Evolutionary conservation across 345 rosid genomes (phyloP).

Genomic region (Raphanus raphanistrum): DNA sequence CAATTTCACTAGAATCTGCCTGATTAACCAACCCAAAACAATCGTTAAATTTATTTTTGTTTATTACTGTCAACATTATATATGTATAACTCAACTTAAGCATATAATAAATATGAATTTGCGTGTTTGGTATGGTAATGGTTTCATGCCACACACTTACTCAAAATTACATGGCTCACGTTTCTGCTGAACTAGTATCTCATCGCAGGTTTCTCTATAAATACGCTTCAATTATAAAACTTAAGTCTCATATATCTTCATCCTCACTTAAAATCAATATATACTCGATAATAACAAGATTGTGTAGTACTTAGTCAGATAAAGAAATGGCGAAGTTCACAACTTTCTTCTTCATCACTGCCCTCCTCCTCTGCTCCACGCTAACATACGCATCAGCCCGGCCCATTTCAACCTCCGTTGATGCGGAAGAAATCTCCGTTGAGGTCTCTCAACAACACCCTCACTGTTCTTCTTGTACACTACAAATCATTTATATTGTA

Average conservation of each 20-base stretch:
- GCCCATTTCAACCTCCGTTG: conserved; percentile 33
- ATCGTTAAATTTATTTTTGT: background rate
- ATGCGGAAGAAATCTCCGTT: conserved; percentile 31
- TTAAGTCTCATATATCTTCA: background rate
- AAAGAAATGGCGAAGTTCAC: conserved; percentile 39
- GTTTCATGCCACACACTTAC: conserved; percentile 19
- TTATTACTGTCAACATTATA: background rate
- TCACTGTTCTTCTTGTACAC: background rate
- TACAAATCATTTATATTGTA: background rate
- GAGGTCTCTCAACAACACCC: conserved; percentile 37
- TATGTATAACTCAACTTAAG: background rate
- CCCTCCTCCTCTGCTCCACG: conserved; percentile 48
- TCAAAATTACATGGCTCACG: conserved; percentile 35
- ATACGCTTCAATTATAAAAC: conserved; percentile 15
- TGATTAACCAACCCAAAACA: conserved; percentile 11
- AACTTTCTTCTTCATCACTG: conserved; percentile 31
- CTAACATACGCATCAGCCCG: conserved; percentile 45
- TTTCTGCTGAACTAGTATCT: conserved; percentile 15
- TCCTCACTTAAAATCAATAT: background rate
- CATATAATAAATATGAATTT: conserved; percentile 11
- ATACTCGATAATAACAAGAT: background rate
- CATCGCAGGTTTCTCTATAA: conserved; percentile 32
- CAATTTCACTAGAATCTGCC: conserved; percentile 10
- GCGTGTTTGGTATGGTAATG: conserved; percentile 36
- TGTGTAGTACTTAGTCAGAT: background rate